These are phyloP conservation scores for Termitomyces sp. DNA, from an alignment of 1,284 basidiomycete genomes.

Conservation along the genomic window DNA sequence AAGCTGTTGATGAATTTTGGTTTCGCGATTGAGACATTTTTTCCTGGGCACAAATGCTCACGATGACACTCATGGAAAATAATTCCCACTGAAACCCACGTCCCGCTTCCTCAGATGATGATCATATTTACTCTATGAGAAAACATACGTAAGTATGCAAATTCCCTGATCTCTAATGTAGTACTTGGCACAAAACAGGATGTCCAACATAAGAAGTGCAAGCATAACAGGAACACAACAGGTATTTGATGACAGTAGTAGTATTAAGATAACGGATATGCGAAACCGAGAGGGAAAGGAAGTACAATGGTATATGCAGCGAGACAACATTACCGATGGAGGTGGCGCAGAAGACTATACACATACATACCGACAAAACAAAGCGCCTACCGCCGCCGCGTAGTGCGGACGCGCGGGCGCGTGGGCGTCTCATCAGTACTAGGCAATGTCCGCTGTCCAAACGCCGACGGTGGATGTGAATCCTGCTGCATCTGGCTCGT, in stretches of 20 bases:
- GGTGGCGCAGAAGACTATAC: conserved; percentile 4
- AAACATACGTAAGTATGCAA: neutral
- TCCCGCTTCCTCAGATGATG: neutral
- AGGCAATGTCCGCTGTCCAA: conserved; percentile 20
- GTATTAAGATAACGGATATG: conserved; percentile 1
- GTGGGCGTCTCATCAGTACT: conserved; percentile 59
- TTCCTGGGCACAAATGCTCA: neutral
- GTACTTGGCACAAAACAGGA: neutral
- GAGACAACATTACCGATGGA: neutral
- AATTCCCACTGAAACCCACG: neutral
- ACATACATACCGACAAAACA: neutral
- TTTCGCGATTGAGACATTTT: neutral
- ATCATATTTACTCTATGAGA: neutral
- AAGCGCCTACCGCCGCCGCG: conserved; percentile 26
- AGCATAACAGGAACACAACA: neutral
- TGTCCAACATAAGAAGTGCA: conserved; percentile 1
- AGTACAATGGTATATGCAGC: neutral
- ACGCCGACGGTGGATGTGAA: conserved; percentile 7
- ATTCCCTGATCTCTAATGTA: conserved; percentile 3
- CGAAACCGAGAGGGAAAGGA: neutral
- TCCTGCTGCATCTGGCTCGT: neutral
- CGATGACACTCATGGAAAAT: neutral
- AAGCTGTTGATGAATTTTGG: neutral
- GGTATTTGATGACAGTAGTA: neutral
- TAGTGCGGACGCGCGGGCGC: conserved; percentile 45